phyloP scores from a whole-genome alignment of 2,329 filamentous ascomycete species.

The Sarocladium strictum region DNA sequence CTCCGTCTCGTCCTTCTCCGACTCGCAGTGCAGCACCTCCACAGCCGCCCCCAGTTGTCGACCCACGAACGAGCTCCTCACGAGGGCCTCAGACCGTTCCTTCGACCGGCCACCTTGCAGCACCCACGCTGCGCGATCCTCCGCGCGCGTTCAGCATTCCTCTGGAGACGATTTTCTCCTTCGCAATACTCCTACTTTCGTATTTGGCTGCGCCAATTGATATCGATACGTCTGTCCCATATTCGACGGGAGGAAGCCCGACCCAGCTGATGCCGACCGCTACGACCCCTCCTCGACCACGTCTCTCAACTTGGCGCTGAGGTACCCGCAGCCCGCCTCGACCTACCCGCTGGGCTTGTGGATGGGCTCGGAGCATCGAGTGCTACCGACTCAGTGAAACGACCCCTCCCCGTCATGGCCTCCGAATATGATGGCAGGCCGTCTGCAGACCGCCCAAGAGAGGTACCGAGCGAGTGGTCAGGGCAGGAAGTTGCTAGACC shows the following conservation, averaged over 20 bases:
- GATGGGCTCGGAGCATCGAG: slow-evolving; percentile 18
- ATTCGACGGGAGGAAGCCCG: slow-evolving; percentile 6
- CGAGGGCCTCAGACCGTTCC: neutral
- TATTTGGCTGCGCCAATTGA: neutral
- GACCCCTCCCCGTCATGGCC: slow-evolving; percentile 30
- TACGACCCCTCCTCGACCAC: slow-evolving; percentile 23
- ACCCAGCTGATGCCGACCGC: slow-evolving; percentile 31
- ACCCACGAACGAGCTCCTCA: slow-evolving; percentile 7
- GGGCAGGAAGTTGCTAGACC: slow-evolving; percentile 25
- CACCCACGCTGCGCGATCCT: neutral
- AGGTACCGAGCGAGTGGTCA: slow-evolving; percentile 18
- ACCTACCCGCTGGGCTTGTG: slow-evolving; percentile 15
- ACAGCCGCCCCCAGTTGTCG: neutral
- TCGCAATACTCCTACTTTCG: neutral
- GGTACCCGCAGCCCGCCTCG: slow-evolving; percentile 15
- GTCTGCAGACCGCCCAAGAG: slow-evolving; percentile 29
- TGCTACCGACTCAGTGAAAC: slow-evolving; percentile 15
- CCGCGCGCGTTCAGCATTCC: neutral
- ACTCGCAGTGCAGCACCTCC: neutral
- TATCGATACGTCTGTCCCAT: neutral
- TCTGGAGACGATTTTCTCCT: neutral
- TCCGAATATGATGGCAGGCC: slow-evolving; percentile 40
- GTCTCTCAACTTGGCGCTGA: slow-evolving; percentile 27
- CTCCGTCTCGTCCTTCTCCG: neutral
- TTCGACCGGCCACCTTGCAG: neutral